phyloP scores from a whole-genome alignment of 1,284 basidiomycete genomes.

The Melampsora larici-populina region DNA sequence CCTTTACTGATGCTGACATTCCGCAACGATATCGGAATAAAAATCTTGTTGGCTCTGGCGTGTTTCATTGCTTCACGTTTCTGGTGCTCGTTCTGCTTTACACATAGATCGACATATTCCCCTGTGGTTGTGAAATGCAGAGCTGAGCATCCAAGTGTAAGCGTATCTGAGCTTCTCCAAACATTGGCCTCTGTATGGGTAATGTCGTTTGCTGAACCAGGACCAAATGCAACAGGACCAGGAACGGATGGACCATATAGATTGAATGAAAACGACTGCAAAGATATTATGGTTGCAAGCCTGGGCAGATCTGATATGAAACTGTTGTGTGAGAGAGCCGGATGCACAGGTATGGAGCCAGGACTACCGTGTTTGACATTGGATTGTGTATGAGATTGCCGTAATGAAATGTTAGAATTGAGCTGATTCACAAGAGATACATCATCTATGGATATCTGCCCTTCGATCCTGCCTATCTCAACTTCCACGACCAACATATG shows the following conservation, averaged over 20 bases:
- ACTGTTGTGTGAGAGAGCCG: neutral
- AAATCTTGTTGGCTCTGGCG: conserved; percentile 30
- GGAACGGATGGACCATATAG: conserved; percentile 26
- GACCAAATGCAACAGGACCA: neutral
- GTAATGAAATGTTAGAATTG: neutral
- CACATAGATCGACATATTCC: conserved; percentile 38
- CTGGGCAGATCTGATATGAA: conserved; percentile 10
- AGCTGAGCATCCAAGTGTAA: conserved; percentile 31
- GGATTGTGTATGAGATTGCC: neutral
- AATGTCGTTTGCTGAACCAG: neutral
- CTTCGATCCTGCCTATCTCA: conserved; percentile 36
- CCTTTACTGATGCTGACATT: conserved; percentile 17
- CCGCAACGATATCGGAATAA: conserved; percentile 21
- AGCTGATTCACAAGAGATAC: conserved; percentile 25
- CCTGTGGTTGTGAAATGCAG: conserved; percentile 35
- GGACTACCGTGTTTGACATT: neutral
- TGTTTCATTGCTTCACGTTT: conserved; percentile 26
- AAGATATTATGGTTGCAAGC: conserved; percentile 22
- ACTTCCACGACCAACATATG: conserved; percentile 35
- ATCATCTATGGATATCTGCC: conserved; percentile 34
- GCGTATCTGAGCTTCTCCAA: conserved; percentile 8
- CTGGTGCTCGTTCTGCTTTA: conserved; percentile 21
- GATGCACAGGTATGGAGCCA: neutral
- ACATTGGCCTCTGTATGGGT: neutral
- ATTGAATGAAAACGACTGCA: conserved; percentile 35